Percentiles rank a stretch among this genome's conserved stretches.
phyloP scores from a whole-genome alignment of 768 basidiomycete species.

The Tephrocybe sp. region DNA sequence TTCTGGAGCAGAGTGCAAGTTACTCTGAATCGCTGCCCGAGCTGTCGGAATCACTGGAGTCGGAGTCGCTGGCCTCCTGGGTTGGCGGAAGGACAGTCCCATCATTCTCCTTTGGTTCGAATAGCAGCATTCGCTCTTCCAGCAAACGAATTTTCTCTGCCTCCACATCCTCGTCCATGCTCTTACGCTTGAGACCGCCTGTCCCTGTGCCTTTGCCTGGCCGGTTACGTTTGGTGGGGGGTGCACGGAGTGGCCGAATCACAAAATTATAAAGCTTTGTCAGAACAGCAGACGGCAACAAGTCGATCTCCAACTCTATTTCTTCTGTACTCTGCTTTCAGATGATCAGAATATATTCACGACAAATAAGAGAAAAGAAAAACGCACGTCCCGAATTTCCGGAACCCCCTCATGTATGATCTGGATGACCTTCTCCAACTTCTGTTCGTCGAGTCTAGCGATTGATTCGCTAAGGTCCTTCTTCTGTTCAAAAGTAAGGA shows the following conservation, averaged over 20 bases:
- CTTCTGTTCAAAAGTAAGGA: constrained; percentile 94
- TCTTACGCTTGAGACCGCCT: constrained; percentile 89
- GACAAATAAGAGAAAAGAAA: constrained; percentile 4
- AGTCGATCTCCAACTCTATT: constrained; percentile 97
- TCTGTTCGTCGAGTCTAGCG: constrained; percentile 73
- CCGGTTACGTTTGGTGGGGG: constrained; percentile 62
- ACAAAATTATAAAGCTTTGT: constrained; percentile 96
- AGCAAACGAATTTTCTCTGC: constrained; percentile 91
- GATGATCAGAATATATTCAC: constrained; percentile 12
- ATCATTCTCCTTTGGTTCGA: constrained; percentile 58
- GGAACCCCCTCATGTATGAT: constrained; percentile 95
- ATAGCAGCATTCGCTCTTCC: constrained; percentile 83
- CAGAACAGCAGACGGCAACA: constrained; percentile 80
- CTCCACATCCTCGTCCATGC: constrained; percentile 96
- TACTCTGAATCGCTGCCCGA: constrained; percentile 84
- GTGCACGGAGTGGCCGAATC: constrained; percentile 70
- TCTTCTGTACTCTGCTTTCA: constrained; percentile 82
- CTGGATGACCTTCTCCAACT: constrained; percentile 86
- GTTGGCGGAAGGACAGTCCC: constrained; percentile 33
- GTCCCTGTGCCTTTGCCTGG: constrained; percentile 80
- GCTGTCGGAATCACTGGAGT: constrained; percentile 76
- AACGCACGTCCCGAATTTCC: constrained; percentile 85
- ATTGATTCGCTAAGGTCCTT: constrained; percentile 97
- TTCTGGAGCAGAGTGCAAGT: constrained; percentile 26
- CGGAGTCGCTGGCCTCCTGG: constrained; percentile 68